Base-by-base conservation (phyloP, 495 filamentous ascomycete species). In the Podospora sp. region DNA sequence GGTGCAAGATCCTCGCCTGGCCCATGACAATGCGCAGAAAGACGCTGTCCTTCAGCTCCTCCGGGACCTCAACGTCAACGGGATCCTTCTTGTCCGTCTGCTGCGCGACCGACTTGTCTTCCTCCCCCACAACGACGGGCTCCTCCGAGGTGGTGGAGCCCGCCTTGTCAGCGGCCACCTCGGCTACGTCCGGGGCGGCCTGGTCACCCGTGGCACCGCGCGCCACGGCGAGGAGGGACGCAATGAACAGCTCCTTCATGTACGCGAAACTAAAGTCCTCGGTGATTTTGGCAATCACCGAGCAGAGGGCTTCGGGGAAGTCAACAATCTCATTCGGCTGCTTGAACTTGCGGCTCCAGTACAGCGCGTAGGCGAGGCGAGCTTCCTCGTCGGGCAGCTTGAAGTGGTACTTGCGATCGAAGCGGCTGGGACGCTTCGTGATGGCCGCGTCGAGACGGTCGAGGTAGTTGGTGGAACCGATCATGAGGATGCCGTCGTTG, bases 371-470 rank as follows among this genome's bases (percentile, higher is more conserved):
- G 56, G 78, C 70, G 1, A 72, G 69, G 24, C 86, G 72, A 68
- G 84, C 83, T 0, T 74, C 76, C 62, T 74, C 65, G 52, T 71
- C 75, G 0, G 86, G 86, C 18, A 83, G 61, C 16, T 79, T 75
- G 69, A 88, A 88, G 58, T 80, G 72, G 65, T 86, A 88, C 68
- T 87, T 87, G 46, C 86, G 75, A 58, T 88, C 86, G 67, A 88
- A 88, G 24, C 86, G 74, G 62, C 80, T 81, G n/a, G 86, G 86
- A 14, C 86, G 76, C 64, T 84, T 85, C 8, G 84, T 81, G 60
- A 88, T 81, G 46, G 84, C 86, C 24, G 6, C 79, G 63, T 88
- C 86, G 2, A 86, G 73, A 24, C 65, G 69, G 8, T 80, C 82
- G 16, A 84, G 67, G 66, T 87, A 76, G 65, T 88, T 88, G 16